A percentile compares a stretch with the other conserved stretches of the same genome.
Evolutionary conservation across 1,284 basidiomycete genomes (phyloP).

Genomic region (Sphagnurus paluster): DNA sequence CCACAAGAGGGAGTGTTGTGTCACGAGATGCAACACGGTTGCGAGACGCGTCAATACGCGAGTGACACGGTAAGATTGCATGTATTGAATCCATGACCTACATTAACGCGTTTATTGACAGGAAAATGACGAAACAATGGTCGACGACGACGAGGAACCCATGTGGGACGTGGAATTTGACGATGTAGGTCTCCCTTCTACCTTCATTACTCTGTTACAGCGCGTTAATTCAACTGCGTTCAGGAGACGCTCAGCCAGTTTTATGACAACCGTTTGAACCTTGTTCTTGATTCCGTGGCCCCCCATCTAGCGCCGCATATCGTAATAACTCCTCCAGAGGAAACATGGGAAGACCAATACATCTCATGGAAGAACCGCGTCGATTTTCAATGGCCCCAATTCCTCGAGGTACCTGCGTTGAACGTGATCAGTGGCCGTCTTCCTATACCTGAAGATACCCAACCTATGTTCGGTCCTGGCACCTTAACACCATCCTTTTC

Average conservation of each 20-base stretch:
- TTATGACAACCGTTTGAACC: constrained; percentile 30
- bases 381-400: constrained; percentile 28
- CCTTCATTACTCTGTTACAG: background rate
- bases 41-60: constrained; percentile 8
- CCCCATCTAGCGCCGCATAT: constrained; percentile 44
- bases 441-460: background rate
- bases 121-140: background rate
- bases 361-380: constrained; percentile 34
- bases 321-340: constrained; percentile 45
- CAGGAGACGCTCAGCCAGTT: constrained; percentile 30
- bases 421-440: constrained; percentile 8
- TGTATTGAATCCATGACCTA: background rate
- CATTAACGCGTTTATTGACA: background rate
- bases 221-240: constrained; percentile 5
- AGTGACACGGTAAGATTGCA: constrained; percentile 2
- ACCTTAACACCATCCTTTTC: background rate
- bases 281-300: constrained; percentile 32
- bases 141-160: background rate
- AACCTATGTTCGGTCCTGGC: background rate
- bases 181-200: constrained; percentile 12
- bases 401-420: constrained; percentile 22
- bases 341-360: constrained; percentile 34
- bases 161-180: constrained; percentile 18
- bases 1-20: constrained; percentile 13
- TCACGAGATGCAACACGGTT: constrained; percentile 1